phyloP scores from a whole-genome alignment of 495 filamentous ascomycete species.

The Evernia prunastri region DNA sequence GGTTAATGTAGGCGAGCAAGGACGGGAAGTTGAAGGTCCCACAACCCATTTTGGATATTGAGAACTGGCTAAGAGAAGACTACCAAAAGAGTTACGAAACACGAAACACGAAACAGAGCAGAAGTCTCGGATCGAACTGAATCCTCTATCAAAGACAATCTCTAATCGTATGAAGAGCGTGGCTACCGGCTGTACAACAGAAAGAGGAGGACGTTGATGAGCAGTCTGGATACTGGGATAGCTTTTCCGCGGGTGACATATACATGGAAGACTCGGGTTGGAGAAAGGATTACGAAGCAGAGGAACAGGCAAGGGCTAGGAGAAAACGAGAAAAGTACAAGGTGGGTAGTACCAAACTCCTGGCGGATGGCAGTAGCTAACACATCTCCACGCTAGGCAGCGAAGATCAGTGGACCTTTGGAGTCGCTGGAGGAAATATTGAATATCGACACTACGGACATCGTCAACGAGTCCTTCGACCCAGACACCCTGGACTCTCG shows the following conservation, averaged over 20 bases:
- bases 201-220: background rate
- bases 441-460: background rate
- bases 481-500: background rate
- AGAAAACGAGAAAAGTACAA: background rate
- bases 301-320: background rate
- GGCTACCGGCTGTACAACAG: background rate
- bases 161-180: background rate
- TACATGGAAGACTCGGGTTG: background rate
- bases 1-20: background rate
- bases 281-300: background rate
- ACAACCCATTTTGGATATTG: no score
- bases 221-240: background rate
- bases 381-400: background rate
- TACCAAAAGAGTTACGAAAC: background rate
- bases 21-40: background rate
- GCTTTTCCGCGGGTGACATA: background rate
- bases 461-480: background rate
- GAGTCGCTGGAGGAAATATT: background rate
- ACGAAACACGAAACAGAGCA: background rate
- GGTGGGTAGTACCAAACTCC: background rate
- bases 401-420: background rate
- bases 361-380: background rate
- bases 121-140: background rate
- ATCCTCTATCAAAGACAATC: background rate
- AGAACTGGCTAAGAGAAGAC: background rate